Conservation (phyloP, 2,329 filamentous ascomycete genomes). For the Trichoderma endophyticum region DNA sequence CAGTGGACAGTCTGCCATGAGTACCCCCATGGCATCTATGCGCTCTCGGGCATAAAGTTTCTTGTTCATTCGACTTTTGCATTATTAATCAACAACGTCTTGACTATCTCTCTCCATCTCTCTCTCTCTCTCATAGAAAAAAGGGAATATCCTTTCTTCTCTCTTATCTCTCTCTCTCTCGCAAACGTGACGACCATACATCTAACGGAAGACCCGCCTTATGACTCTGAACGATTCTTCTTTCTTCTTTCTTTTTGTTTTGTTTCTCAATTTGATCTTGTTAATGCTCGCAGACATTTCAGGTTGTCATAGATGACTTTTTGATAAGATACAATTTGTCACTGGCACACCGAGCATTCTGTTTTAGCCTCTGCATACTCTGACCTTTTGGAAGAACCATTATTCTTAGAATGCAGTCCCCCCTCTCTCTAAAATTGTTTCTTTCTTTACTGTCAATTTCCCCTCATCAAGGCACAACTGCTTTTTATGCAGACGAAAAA, state of each 20-base stretch:
- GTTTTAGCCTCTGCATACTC: neutral
- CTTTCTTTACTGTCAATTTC: neutral
- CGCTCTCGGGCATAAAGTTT: conserved; percentile 35
- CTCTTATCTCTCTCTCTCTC: neutral
- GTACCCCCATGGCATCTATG: conserved; percentile 36
- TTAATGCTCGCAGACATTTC: neutral
- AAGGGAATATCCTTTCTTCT: neutral
- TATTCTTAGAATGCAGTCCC: neutral
- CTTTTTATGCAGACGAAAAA: neutral
- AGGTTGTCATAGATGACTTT: conserved; percentile 11
- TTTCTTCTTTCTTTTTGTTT: conserved; percentile 10
- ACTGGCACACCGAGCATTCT: conserved; percentile 12
- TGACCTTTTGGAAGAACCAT: neutral
- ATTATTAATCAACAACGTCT: conserved; percentile 19
- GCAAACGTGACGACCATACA: conserved; percentile 12
- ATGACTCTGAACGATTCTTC: conserved; percentile 19
- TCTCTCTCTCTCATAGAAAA: neutral
- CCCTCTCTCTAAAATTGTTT: neutral
- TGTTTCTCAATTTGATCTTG: neutral
- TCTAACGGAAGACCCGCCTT: conserved; percentile 8
- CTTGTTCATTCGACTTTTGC: conserved; percentile 15
- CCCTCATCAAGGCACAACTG: conserved; percentile 1
- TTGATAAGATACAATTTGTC: neutral
- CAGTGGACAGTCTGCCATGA: conserved; percentile 32
- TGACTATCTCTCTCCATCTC: neutral